These are phyloP conservation scores for Physaria fendleri DNA, from an alignment of 345 rosid species.

Conservation along the genomic window DNA sequence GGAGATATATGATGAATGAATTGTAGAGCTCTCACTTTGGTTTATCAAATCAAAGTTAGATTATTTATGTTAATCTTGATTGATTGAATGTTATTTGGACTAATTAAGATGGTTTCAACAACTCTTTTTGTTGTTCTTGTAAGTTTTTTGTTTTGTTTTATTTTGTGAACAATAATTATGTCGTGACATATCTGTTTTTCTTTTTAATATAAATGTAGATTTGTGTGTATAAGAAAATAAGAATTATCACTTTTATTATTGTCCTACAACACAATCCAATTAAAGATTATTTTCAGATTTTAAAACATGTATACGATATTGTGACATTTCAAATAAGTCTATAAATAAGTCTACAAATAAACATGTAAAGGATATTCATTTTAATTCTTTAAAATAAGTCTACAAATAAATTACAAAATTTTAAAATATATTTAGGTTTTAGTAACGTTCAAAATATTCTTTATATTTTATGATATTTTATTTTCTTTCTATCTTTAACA, in stretches of 20 bases:
- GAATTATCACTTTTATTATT: background rate
- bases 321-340: too few species aligned
- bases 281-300: too few species aligned
- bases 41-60: constrained; percentile 5
- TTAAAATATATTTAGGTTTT: too few species aligned
- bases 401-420: too few species aligned
- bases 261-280: too few species aligned
- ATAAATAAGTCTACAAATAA: too few species aligned
- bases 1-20: constrained; percentile 9
- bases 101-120: constrained; percentile 2
- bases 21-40: constrained; percentile 2
- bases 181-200: background rate
- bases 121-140: constrained; percentile 7
- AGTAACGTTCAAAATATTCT: too few species aligned
- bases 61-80: constrained; percentile 22
- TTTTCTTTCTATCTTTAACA: too few species aligned
- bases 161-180: background rate
- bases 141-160: constrained; percentile 1
- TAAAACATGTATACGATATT: too few species aligned
- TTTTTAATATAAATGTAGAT: background rate
- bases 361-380: too few species aligned
- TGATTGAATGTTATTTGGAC: constrained; percentile 14
- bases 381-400: too few species aligned
- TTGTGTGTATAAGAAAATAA: background rate
- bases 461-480: too few species aligned